A percentile compares a stretch with the other conserved stretches of the same genome.
These are phyloP conservation scores for Scopulariopsis brevicaulis DNA, from an alignment of 2,329 filamentous ascomycete species.

Conservation along the genomic window DNA sequence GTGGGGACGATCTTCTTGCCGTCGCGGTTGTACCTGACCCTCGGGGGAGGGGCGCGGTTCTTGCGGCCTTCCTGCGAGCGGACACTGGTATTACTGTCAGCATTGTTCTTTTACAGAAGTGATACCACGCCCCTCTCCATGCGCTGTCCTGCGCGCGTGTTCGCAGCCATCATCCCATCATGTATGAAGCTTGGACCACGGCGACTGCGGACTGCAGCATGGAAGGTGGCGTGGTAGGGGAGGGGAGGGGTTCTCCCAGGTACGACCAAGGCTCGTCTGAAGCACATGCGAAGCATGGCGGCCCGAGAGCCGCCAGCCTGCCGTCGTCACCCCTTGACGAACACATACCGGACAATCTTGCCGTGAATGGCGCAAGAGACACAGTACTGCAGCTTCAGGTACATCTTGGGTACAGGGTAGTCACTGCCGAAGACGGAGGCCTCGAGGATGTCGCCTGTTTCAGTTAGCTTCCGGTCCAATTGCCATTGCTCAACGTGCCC, in stretches of 20 bases:
- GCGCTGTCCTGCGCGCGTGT: not conserved
- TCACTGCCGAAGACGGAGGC: conserved; percentile 91
- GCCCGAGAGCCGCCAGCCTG: conserved; percentile 1
- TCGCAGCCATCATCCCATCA: not conserved
- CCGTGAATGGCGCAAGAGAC: conserved; percentile 99
- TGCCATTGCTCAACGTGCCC: not conserved
- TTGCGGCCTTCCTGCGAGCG: conserved; percentile 93
- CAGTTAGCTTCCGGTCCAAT: not conserved
- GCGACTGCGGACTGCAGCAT: not conserved
- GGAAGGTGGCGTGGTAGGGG: conserved; percentile 12
- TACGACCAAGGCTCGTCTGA: conserved; percentile 52
- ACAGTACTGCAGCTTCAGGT: conserved; percentile 99
- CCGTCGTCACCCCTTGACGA: conserved; percentile 47
- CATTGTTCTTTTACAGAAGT: conserved; percentile 4
- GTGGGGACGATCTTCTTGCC: conserved; percentile 98
- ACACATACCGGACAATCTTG: conserved; percentile 99
- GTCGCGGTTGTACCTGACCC: conserved; percentile 99
- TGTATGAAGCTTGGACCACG: no score
- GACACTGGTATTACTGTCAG: conserved; percentile 58
- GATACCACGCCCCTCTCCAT: not conserved
- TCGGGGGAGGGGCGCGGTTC: conserved; percentile 95
- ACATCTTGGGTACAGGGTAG: conserved; percentile 99
- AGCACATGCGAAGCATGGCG: conserved; percentile 31
- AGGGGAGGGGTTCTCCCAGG: conserved; percentile 16
- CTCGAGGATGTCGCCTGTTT: conserved; percentile 96